phyloP scores from a whole-genome alignment of 192 early-diverging fungal genomes.

The Linnemannia schmuckeri region DNA sequence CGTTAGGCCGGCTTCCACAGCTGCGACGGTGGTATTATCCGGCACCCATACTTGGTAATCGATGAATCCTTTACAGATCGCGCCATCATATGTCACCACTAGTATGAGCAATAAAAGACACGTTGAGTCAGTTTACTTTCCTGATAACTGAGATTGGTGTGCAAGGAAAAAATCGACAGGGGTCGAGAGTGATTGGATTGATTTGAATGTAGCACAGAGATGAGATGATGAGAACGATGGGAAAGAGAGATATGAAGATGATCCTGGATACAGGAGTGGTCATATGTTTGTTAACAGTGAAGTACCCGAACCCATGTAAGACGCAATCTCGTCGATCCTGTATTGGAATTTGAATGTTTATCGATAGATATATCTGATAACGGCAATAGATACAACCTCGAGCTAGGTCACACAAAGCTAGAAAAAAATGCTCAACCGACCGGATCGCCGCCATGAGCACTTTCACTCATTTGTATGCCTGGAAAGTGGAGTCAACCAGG shows the following conservation, averaged over 20 bases:
- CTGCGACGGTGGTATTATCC: conserved; percentile 1
- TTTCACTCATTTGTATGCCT: background rate
- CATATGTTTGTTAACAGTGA: background rate
- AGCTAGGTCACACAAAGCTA: background rate
- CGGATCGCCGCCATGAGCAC: background rate
- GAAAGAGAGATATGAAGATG: background rate
- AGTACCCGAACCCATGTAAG: background rate
- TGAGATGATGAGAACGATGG: background rate
- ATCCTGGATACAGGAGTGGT: background rate
- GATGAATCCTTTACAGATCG: conserved; percentile 17
- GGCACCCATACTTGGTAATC: conserved; percentile 30
- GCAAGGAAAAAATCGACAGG: background rate
- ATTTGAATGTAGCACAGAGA: background rate
- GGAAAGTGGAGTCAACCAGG: background rate
- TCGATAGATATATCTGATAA: background rate
- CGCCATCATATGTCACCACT: conserved; percentile 16
- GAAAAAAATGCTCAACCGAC: background rate
- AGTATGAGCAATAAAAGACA: background rate
- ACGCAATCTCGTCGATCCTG: background rate
- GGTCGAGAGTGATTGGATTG: background rate
- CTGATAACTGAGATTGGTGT: background rate
- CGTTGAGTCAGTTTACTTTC: background rate
- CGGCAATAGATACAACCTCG: background rate
- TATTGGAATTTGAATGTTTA: background rate
- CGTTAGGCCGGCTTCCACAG: background rate